phyloP scores from a whole-genome alignment of 2,329 filamentous ascomycete species.

The Arthroderma uncinatum region DNA sequence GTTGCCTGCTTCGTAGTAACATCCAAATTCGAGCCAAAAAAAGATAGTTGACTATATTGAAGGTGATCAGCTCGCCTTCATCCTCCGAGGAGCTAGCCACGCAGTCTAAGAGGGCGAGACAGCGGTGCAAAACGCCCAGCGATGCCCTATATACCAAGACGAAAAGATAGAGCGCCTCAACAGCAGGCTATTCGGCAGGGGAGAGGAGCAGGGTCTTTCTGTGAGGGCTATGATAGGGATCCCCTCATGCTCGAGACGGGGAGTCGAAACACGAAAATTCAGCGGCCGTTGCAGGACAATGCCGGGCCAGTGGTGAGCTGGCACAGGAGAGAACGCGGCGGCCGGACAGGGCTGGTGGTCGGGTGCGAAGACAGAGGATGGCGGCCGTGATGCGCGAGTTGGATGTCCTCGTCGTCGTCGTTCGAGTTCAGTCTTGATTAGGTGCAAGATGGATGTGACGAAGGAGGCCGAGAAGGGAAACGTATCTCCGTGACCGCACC shows the following conservation, averaged over 20 bases:
- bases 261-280: not conserved
- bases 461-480: not conserved
- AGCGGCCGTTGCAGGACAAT: not conserved
- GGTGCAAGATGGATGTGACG: not conserved
- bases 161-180: not conserved
- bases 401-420: not conserved
- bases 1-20: not conserved
- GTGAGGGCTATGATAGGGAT: not conserved
- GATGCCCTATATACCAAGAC: not conserved
- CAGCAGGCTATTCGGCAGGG: not conserved
- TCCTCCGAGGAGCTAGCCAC: constrained; percentile 1
- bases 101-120: not conserved
- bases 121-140: not conserved
- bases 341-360: not conserved
- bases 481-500: not conserved
- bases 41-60: not conserved
- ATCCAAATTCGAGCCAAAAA: constrained; percentile 3
- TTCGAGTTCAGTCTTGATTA: not conserved
- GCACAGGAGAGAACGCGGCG: not conserved
- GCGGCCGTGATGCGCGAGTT: not conserved
- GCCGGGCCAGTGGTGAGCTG: not conserved
- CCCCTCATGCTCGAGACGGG: not conserved
- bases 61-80: not conserved
- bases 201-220: not conserved
- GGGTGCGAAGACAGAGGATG: not conserved